Conservation (phyloP, 768 basidiomycete species). For the Leccinellum albellum region DNA sequence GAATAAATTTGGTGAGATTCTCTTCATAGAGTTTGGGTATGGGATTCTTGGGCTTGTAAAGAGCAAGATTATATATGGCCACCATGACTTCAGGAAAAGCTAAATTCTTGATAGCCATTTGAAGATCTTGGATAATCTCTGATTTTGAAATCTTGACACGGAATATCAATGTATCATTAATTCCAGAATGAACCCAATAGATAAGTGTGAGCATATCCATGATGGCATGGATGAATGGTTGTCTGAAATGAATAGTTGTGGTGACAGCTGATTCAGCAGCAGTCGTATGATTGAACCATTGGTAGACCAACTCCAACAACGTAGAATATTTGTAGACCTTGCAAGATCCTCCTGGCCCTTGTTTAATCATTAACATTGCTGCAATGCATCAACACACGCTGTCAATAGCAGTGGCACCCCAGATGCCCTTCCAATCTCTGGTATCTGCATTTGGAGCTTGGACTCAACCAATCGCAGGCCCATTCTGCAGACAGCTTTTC, state of each 20-base stretch:
- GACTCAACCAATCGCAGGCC: constrained; percentile 70
- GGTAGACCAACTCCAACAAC: too few relatives aligned
- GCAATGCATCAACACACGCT: constrained; percentile 10
- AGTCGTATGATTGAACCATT: neutral
- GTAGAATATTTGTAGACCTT: too few relatives aligned
- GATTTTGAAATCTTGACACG: neutral
- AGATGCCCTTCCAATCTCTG: constrained; percentile 51
- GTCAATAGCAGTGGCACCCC: neutral
- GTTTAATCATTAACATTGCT: too few relatives aligned
- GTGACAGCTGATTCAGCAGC: neutral
- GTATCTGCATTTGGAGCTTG: constrained; percentile 66
- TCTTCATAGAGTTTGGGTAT: neutral
- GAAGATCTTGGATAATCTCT: neutral
- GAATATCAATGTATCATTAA: neutral
- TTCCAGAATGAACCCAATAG: neutral
- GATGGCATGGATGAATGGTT: neutral
- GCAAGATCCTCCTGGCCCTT: too few relatives aligned
- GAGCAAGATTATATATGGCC: neutral
- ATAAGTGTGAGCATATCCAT: neutral
- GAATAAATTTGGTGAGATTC: neutral
- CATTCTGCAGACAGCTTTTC: constrained; percentile 68
- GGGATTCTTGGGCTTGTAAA: neutral
- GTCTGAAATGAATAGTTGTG: neutral
- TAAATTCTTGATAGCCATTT: neutral
- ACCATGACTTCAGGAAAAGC: neutral